Evolutionary conservation across 108 stramenopile genomes (phyloP).

Genomic region (Conticribra guillardii): DNA sequence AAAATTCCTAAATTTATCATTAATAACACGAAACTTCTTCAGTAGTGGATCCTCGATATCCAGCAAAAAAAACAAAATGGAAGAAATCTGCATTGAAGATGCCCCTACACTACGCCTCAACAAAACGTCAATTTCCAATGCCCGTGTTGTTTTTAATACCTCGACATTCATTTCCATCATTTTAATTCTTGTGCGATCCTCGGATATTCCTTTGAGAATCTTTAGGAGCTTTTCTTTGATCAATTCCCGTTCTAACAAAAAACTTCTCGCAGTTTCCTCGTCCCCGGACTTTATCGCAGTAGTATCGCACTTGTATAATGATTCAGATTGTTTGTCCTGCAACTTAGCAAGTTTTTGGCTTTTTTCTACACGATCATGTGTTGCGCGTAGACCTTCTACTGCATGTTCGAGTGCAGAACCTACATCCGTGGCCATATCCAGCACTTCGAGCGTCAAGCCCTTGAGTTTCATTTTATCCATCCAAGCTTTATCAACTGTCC

Average conservation of each 20-base stretch:
- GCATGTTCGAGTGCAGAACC: slow-evolving; percentile 65
- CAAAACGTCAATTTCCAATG: slow-evolving; percentile 72
- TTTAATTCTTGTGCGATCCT: slow-evolving; percentile 64
- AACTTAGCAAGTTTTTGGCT: slow-evolving; percentile 66
- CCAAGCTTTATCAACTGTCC: slow-evolving; percentile 64
- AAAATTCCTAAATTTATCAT: no score
- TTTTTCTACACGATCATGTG: slow-evolving; percentile 66
- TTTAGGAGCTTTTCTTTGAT: slow-evolving; percentile 72
- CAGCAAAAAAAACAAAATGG: no score
- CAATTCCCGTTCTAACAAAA: slow-evolving; percentile 61
- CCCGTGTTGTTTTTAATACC: slow-evolving; percentile 70
- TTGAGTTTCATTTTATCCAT: slow-evolving; percentile 77
- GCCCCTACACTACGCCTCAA: slow-evolving; percentile 74
- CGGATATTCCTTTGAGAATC: slow-evolving; percentile 57
- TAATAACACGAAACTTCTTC: no score
- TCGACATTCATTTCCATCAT: slow-evolving; percentile 73
- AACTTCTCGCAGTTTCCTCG: slow-evolving; percentile 65
- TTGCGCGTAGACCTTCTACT: slow-evolving; percentile 68
- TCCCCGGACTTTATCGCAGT: slow-evolving; percentile 52
- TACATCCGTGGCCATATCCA: slow-evolving; percentile 69
- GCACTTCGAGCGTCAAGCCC: slow-evolving; percentile 80
- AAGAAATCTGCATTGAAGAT: slow-evolving; percentile 53
- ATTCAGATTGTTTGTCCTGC: slow-evolving; percentile 58
- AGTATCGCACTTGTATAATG: slow-evolving; percentile 73
- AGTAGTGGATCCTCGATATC: no score